Base-by-base conservation (phyloP, 163 green algal genomes). In the Coccomyxa subellipsoidea region DNA sequence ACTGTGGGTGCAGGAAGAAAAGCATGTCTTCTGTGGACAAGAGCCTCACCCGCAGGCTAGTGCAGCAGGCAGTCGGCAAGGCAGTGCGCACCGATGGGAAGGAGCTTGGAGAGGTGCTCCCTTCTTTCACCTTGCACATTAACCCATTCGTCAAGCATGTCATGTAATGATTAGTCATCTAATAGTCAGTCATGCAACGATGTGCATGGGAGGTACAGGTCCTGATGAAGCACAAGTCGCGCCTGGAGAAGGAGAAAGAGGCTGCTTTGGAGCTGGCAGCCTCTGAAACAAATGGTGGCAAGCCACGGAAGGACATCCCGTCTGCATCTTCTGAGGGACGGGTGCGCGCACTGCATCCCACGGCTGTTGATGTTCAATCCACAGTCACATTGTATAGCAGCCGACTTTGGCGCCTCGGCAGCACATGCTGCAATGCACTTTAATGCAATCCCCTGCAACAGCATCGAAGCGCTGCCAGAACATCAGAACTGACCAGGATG, bases 191-290 rank as follows among this genome's bases (percentile, higher is more conserved):
- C n/a, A n/a, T n/a, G n/a, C n/a, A n/a, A n/a, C n/a, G n/a, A n/a
- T 79, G 18, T 36, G n/a, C 73, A 79, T 79, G 71, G 15, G 23
- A 23, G 31, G 34, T 40, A 21, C 36, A 59, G 36, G 31, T 18
- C 21, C 27, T 85, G 73, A 47, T 72, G n/a, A 82, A 79, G 38
- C 81, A 81, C 59, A 78, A 85, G 39, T 81, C 73, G 73, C 66
- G 76, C 2, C 76, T 85, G 38, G 81, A 85, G 76, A 70, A 79
- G 31, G 81, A 85, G 76, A 85, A 85, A 66, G 81, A 85, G 23
- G 76, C 76, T 32, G 81, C 81, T 32, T 34, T 27, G 18, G 81
- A 72, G 47, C 72, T 37, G 40, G 47, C 40, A 59, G 47, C 47
- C 47, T 18, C 47, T 59, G 47, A 18, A 27, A 23, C 47, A 12